Base-by-base conservation (phyloP, 257 asterid genomes). In the Solanum phureja region DNA sequence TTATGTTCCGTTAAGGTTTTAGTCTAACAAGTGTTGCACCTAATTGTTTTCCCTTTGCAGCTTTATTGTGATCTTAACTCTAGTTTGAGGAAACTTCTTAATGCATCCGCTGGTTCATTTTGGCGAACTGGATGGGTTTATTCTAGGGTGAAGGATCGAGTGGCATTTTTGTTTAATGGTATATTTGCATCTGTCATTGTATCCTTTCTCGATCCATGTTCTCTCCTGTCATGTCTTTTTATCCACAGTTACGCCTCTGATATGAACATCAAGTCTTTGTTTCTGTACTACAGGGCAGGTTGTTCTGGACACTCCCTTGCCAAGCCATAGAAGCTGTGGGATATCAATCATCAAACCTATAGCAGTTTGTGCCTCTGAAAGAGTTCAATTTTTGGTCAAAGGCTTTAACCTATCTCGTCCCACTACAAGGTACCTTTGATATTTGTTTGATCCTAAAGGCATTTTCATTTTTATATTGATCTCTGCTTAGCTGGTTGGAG, bases 71-170 rank as follows among this genome's bases (percentile, higher is more conserved):
- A 95, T 91, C 92, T 96, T 85, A 89, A 90, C 76, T 91, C 95
- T 90, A 93, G 95, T 90, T 91, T 97, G 93, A 93, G 92, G 91
- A 94, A 91, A 93, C 99, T 97, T 93, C 92, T 97, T 89, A 91
- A 92, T 91, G 89, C 94, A 87, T 94, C 95, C 24, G 86, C 91
- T 29, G 96, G 94, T 90, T 89, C 98, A 69, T 95, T 97, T 89
- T 97, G 99, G 99, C 93, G 84, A 89, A 91, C 92, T 16, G 99
- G 98, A 84, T 97, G 99, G 99, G 93, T 97, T 88, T 97, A 95
- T 90, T 89, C 98, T 87, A 95, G 98, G 88, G 93, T 95, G 88
- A 91, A 86, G 77, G 94, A 94, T 85, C 96, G 90, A 75, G 92
- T 93, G 88, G 92, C 98, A 76, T 97, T 97, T 91, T 90, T 95